These are phyloP conservation scores for Prototheca cutis DNA, from an alignment of 163 green algal genomes.

Conservation along the genomic window DNA sequence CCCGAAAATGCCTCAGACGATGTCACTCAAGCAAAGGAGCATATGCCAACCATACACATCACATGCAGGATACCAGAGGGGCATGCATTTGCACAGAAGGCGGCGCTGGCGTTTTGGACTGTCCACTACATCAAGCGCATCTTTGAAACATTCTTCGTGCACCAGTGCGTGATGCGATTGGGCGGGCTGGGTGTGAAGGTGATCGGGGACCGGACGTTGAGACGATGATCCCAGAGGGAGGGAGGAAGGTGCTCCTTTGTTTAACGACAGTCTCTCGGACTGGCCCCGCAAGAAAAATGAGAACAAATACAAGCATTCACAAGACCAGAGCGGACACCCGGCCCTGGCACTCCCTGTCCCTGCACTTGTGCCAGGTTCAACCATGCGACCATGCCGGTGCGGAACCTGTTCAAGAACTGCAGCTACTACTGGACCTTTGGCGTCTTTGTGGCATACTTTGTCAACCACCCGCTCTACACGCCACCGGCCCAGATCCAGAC, in stretches of 20 bases:
- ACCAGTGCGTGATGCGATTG: slow-evolving; percentile 52
- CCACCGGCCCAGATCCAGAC: slow-evolving; percentile 36
- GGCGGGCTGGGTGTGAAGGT: too few species aligned
- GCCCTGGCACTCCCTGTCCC: background rate
- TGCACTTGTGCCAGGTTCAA: slow-evolving; percentile 61
- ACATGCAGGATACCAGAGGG: background rate
- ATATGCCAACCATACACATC: too few species aligned
- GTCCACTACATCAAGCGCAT: slow-evolving; percentile 96
- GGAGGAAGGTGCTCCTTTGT: too few species aligned
- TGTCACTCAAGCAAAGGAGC: too few species aligned
- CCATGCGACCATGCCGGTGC: slow-evolving; percentile 93
- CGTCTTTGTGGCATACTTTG: slow-evolving; percentile 89
- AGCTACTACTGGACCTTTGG: slow-evolving; percentile 96
- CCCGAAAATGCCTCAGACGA: too few species aligned
- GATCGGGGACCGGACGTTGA: too few species aligned
- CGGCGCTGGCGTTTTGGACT: slow-evolving; percentile 80
- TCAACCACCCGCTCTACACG: slow-evolving; percentile 97
- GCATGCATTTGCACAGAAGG: slow-evolving; percentile 56
- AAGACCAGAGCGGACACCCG: too few species aligned
- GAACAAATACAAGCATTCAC: too few species aligned
- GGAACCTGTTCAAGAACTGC: slow-evolving; percentile 95
- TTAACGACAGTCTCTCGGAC: too few species aligned
- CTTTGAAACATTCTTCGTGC: slow-evolving; percentile 87
- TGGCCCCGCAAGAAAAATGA: too few species aligned
- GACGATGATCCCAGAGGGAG: background rate